Conservation (phyloP, 2,329 filamentous ascomycete species). For the Lasiodiplodia theobromae region DNA sequence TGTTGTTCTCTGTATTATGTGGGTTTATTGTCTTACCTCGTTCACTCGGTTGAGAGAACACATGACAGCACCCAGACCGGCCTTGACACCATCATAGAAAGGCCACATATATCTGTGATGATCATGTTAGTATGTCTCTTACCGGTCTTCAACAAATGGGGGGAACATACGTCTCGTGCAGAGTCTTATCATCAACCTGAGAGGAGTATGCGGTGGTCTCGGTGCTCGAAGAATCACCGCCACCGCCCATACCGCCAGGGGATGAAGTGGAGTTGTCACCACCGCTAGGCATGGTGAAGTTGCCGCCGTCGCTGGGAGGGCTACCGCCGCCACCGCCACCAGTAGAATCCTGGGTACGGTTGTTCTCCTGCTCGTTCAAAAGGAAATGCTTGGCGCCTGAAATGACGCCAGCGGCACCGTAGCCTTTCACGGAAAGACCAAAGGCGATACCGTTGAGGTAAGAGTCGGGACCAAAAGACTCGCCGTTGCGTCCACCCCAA, state of each 20-base stretch:
- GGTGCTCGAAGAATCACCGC: slow-evolving; percentile 9
- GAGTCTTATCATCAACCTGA: slow-evolving; percentile 74
- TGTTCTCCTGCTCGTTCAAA: slow-evolving; percentile 62
- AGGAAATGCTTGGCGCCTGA: slow-evolving; percentile 70
- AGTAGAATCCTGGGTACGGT: slow-evolving; percentile 67
- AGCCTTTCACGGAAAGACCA: slow-evolving; percentile 21
- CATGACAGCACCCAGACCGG: slow-evolving; percentile 79
- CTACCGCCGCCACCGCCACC: slow-evolving; percentile 62
- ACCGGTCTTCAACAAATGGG: not conserved
- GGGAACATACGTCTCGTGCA: slow-evolving; percentile 68
- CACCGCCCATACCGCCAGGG: slow-evolving; percentile 61
- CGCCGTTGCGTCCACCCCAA: slow-evolving; percentile 28
- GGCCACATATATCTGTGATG: slow-evolving; percentile 69
- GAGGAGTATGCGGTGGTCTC: slow-evolving; percentile 70
- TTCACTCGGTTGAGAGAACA: slow-evolving; percentile 68
- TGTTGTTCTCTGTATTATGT: too few species aligned
- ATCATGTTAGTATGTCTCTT: not conserved
- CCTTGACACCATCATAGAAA: slow-evolving; percentile 76
- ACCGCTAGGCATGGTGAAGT: not conserved
- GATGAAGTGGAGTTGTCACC: not conserved
- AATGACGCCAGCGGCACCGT: slow-evolving; percentile 64
- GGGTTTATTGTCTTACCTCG: slow-evolving; percentile 31
- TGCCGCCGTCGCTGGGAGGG: slow-evolving; percentile 6
- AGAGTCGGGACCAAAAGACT: slow-evolving; percentile 18
- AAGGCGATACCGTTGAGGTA: slow-evolving; percentile 29